Evolutionary conservation across 2,329 filamentous ascomycete genomes (phyloP).

Genomic region (Arthrobotrys iridis): DNA sequence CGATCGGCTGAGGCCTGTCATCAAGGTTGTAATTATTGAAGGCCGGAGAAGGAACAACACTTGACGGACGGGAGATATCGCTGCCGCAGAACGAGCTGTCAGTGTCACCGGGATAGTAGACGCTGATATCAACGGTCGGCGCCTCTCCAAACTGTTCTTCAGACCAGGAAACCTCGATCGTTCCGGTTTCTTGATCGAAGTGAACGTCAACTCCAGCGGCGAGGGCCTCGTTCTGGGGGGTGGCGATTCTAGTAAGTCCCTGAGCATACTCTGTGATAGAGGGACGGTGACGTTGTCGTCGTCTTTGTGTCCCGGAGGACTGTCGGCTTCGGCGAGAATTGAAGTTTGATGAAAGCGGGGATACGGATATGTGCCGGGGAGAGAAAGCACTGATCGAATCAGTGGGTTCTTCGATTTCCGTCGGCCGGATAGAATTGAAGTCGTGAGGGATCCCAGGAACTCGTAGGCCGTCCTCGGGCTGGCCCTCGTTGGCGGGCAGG

Average conservation of each 20-base stretch:
- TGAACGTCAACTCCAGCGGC: conserved; percentile 50
- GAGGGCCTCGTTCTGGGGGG: conserved; percentile 20
- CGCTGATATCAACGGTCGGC: conserved; percentile 51
- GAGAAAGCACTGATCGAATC: conserved; percentile 9
- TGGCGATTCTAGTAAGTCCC: neutral
- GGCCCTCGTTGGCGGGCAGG: conserved; percentile 37
- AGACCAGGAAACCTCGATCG: conserved; percentile 53
- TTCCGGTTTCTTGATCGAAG: conserved; percentile 53
- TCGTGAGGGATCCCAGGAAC: conserved; percentile 28
- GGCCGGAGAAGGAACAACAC: conserved; percentile 16
- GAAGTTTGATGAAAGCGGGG: conserved; percentile 33
- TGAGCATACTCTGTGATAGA: conserved; percentile 43
- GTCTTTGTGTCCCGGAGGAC: conserved; percentile 25
- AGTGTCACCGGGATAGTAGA: conserved; percentile 48
- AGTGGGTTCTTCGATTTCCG: conserved; percentile 51
- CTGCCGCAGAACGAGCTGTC: conserved; percentile 34
- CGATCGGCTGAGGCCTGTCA: conserved; percentile 28
- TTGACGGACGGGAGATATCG: conserved; percentile 31
- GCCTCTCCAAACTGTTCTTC: conserved; percentile 48
- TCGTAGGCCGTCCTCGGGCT: conserved; percentile 27
- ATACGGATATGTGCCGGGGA: conserved; percentile 7
- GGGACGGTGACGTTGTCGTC: conserved; percentile 13
- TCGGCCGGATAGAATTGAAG: conserved; percentile 41
- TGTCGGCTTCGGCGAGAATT: conserved; percentile 21
- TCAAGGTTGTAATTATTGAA: conserved; percentile 35